Base-by-base conservation (phyloP, 1,284 basidiomycete species). In the Tylopilus orsonianus region DNA sequence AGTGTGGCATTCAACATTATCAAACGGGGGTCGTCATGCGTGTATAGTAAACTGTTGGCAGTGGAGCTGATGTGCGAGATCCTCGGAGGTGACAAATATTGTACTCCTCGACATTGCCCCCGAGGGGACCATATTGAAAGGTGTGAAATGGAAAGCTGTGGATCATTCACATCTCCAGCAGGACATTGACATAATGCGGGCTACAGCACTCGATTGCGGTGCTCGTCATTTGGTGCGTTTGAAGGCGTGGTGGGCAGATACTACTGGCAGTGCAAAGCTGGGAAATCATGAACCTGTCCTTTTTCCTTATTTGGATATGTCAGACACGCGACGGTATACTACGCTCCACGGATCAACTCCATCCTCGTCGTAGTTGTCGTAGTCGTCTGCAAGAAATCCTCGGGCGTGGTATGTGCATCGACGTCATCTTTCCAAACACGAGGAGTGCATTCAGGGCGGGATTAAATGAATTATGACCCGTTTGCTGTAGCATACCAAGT, bases 171-270 rank as follows among this genome's bases (percentile, higher is more conserved):
- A 41, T 26, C 19, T n/a, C 51, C 37, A 46, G 27, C 29, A 29
- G 27, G 9, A 35, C 20, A 13, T 13, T 39, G 52, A 40, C 30
- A 36, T 41, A 37, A 40, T n/a, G n/a, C 20, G 16, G 9, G 39
- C 6, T 33, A 33, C 37, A 19, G 30, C 41, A 16, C 18, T 37
- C 32, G 5, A 41, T 37, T 36, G 41, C 39, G 13, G 53, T 56
- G 48, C 10, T 30, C 36, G 33, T 37, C 43, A 41, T 27, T 33
- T n/a, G 30, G 54, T 57, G 43, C 56, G 55, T 46, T 43, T 13
- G 33, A 40, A 6, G 46, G 14, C 1, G 9, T 48, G 42, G 33
- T 22, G 20, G 23, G 8, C 32, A 24, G 20, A 24, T 24, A 38
- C 49, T n/a, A n/a, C n/a, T n/a, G n/a, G n/a, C 53, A 35, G 55